Evolutionary conservation across 2,329 filamentous ascomycete species (phyloP).

Genomic region (Ceratocystis ficicola): DNA sequence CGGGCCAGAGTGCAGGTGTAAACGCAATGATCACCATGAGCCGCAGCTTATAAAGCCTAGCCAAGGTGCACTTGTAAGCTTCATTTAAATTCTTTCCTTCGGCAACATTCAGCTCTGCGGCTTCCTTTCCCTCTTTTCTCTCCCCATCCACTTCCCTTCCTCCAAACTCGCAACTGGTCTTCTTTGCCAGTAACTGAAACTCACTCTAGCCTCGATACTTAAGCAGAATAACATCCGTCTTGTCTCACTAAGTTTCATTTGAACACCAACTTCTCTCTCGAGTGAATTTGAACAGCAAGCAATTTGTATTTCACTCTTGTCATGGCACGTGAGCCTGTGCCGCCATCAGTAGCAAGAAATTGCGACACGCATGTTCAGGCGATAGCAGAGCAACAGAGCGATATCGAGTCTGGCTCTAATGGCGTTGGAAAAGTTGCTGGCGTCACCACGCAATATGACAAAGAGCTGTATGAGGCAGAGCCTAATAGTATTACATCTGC

Average conservation of each 20-base stretch:
- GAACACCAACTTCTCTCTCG: not conserved
- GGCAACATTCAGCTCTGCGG: too few species aligned
- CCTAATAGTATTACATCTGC: not conserved
- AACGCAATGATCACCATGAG: conserved; percentile 2
- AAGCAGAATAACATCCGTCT: not conserved
- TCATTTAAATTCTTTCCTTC: not conserved
- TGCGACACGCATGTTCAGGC: not conserved
- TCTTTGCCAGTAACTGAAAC: not conserved
- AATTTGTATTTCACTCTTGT: not conserved
- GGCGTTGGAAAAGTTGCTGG: conserved; percentile 11
- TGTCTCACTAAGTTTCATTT: not conserved
- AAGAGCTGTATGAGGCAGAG: conserved; percentile 1
- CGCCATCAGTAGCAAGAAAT: not conserved
- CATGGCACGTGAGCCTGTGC: not conserved
- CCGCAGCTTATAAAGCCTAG: not conserved
- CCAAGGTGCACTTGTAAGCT: not conserved
- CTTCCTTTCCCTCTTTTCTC: not conserved
- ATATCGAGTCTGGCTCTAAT: not conserved
- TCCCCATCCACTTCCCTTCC: not conserved
- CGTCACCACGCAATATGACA: not conserved
- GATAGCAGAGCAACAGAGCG: not conserved
- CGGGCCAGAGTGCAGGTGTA: not conserved
- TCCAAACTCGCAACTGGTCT: not conserved
- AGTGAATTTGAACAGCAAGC: not conserved
- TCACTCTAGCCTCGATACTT: not conserved